A percentile compares a stretch with the other conserved stretches of the same genome.
Evolutionary conservation across 2,329 filamentous ascomycete species (phyloP).

Genomic region (Pyrenochaeta sp.): DNA sequence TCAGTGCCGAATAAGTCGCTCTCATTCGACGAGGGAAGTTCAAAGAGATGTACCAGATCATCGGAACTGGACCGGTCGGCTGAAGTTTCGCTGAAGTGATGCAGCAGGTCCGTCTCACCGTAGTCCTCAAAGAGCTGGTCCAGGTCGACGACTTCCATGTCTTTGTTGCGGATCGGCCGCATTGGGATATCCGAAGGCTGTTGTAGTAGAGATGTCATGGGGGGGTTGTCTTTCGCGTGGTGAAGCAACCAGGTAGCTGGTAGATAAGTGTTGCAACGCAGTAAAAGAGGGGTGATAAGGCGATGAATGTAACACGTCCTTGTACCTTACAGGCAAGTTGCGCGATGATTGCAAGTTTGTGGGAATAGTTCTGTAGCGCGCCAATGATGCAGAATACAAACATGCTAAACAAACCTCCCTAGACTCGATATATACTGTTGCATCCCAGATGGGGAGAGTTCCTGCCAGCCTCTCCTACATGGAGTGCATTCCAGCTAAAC

Average conservation of each 20-base stretch:
- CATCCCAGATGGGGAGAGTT: constrained; percentile 33
- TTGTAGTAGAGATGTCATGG: constrained; percentile 39
- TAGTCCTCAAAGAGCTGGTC: constrained; percentile 71
- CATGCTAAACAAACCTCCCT: constrained; percentile 44
- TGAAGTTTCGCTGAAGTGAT: constrained; percentile 54
- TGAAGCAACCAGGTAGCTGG: constrained; percentile 30
- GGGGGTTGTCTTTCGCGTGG: constrained; percentile 37
- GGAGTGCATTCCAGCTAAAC: constrained; percentile 47
- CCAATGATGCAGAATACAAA: constrained; percentile 46
- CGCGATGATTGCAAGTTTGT: constrained; percentile 27
- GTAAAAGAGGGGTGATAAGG: constrained; percentile 22
- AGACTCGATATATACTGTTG: constrained; percentile 49
- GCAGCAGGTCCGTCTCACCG: constrained; percentile 65
- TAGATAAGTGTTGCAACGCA: constrained; percentile 14
- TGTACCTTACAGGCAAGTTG: constrained; percentile 35
- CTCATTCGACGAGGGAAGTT: constrained; percentile 61
- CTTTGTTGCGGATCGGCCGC: constrained; percentile 61
- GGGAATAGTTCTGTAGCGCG: constrained; percentile 33
- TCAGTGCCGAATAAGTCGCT: constrained; percentile 57
- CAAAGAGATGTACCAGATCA: constrained; percentile 62
- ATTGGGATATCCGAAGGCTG: constrained; percentile 46
- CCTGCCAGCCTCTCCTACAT: constrained; percentile 45
- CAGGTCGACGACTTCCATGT: constrained; percentile 63
- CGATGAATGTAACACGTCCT: constrained; percentile 24
- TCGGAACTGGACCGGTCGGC: constrained; percentile 59